Percentiles rank a stretch among this genome's conserved stretches.
Conservation (phyloP, 1,284 basidiomycete genomes). For the Cystobasidiaceae sp. region DNA sequence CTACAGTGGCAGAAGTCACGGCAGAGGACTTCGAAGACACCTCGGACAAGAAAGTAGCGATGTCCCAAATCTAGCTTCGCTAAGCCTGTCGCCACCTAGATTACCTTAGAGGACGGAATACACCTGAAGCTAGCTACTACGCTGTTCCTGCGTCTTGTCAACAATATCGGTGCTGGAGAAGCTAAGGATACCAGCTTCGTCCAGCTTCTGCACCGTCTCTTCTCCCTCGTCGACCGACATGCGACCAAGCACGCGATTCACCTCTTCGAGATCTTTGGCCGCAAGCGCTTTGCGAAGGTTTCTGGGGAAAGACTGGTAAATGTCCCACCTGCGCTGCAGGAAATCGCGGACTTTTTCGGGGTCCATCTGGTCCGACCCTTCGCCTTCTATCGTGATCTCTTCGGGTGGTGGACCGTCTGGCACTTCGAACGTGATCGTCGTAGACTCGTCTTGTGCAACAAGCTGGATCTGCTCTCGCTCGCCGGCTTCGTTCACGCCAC, state of each 20-base stretch:
- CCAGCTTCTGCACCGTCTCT: constrained; percentile 67
- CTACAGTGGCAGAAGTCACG: no score
- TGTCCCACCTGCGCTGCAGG: constrained; percentile 85
- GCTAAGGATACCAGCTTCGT: constrained; percentile 70
- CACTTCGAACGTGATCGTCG: constrained; percentile 78
- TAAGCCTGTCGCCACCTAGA: no score
- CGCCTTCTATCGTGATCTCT: constrained; percentile 72
- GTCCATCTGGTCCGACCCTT: constrained; percentile 73
- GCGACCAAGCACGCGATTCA: constrained; percentile 81
- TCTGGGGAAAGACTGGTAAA: constrained; percentile 70
- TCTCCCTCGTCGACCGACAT: constrained; percentile 85
- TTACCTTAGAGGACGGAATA: neutral
- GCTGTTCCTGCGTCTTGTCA: constrained; percentile 29
- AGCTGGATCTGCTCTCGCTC: constrained; percentile 90
- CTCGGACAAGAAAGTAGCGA: no score
- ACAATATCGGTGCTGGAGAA: constrained; percentile 29
- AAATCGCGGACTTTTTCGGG: constrained; percentile 72
- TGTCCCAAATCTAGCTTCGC: no score
- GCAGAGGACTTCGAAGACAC: no score
- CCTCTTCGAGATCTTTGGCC: constrained; percentile 66
- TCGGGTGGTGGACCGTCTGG: constrained; percentile 92
- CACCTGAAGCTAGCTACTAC: neutral
- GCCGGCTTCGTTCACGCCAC: constrained; percentile 46
- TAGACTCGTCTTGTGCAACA: constrained; percentile 76
- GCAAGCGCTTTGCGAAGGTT: constrained; percentile 70